phyloP scores from a whole-genome alignment of 2,329 filamentous ascomycete genomes.

The Cladobotryum protrusum region DNA sequence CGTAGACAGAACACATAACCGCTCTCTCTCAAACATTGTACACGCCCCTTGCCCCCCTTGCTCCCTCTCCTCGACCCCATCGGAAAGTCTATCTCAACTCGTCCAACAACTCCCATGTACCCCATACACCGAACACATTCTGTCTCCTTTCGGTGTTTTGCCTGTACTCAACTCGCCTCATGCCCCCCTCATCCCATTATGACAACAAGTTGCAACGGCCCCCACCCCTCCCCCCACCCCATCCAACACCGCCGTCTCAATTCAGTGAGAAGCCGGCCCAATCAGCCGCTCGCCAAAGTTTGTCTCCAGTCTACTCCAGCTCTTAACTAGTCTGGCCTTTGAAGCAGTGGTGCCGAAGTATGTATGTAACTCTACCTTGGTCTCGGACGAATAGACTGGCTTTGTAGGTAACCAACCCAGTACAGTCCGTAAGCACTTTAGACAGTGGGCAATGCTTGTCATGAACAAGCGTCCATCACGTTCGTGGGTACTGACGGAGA shows the following conservation, averaged over 20 bases:
- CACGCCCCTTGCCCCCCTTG: neutral
- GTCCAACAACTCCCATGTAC: neutral
- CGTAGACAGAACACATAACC: too few species aligned
- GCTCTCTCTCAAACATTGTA: too few species aligned
- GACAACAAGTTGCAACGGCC: neutral
- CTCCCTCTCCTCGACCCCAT: too few species aligned
- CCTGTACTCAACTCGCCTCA: neutral
- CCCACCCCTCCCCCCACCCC: slow-evolving; percentile 6
- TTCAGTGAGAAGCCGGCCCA: slow-evolving; percentile 6
- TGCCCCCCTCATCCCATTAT: slow-evolving; percentile 5
- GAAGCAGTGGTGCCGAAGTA: too few species aligned
- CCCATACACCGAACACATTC: neutral
- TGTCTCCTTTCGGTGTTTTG: slow-evolving; percentile 4
- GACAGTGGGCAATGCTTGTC: too few species aligned
- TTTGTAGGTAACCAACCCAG: too few species aligned
- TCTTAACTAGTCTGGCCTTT: slow-evolving; percentile 1
- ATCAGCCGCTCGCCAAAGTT: neutral
- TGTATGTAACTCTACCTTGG: too few species aligned
- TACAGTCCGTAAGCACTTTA: too few species aligned
- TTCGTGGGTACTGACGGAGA: too few species aligned
- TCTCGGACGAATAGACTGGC: too few species aligned
- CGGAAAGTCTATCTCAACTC: too few species aligned
- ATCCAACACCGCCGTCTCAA: neutral
- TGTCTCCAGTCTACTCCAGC: slow-evolving; percentile 1
- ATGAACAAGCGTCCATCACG: too few species aligned